Evolutionary conservation across 805 yeast species (phyloP).

Genomic region (Kodamaea neixiangensis): DNA sequence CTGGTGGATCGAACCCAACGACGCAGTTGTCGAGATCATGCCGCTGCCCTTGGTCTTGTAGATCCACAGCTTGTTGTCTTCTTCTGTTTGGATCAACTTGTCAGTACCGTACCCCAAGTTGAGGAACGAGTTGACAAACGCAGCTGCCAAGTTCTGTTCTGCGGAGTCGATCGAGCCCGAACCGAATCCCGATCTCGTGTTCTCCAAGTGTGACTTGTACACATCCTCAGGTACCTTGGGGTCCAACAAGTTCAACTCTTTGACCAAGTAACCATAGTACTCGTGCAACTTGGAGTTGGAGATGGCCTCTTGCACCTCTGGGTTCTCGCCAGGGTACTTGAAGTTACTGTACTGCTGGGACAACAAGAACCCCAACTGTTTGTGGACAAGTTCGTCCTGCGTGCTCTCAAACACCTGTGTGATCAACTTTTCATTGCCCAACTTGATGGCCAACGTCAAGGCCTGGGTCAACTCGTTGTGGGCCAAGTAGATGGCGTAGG

Average conservation of each 20-base stretch:
- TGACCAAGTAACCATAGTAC: conserved; percentile 75
- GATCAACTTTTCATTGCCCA: conserved; percentile 79
- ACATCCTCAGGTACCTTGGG: conserved; percentile 96
- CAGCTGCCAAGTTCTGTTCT: conserved; percentile 89
- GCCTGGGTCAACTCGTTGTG: conserved; percentile 88
- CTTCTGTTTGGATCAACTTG: conserved; percentile 72
- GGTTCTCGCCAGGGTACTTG: conserved; percentile 58
- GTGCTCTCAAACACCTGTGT: conserved; percentile 82
- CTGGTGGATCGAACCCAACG: conserved; percentile 83
- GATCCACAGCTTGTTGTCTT: conserved; percentile 77
- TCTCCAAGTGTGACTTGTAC: conserved; percentile 87
- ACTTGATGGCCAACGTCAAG: conserved; percentile 80
- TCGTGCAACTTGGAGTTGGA: conserved; percentile 78
- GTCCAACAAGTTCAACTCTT: conserved; percentile 83
- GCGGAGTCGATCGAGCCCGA: conserved; percentile 75
- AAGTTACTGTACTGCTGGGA: conserved; percentile 85
- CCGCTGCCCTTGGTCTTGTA: conserved; percentile 91
- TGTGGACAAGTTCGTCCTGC: conserved; percentile 68
- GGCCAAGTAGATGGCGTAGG: conserved; percentile 78
- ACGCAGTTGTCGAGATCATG: conserved; percentile 88
- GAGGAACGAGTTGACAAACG: conserved; percentile 90
- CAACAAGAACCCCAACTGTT: conserved; percentile 88
- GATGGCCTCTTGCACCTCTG: conserved; percentile 79
- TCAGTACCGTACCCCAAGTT: conserved; percentile 92
- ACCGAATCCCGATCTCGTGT: conserved; percentile 57